Evolutionary conservation across 164 flowering plant genomes (phyloP), one percentile per base, ranked within the genome.

Genomic region (Vitis rotundifolia): DNA sequence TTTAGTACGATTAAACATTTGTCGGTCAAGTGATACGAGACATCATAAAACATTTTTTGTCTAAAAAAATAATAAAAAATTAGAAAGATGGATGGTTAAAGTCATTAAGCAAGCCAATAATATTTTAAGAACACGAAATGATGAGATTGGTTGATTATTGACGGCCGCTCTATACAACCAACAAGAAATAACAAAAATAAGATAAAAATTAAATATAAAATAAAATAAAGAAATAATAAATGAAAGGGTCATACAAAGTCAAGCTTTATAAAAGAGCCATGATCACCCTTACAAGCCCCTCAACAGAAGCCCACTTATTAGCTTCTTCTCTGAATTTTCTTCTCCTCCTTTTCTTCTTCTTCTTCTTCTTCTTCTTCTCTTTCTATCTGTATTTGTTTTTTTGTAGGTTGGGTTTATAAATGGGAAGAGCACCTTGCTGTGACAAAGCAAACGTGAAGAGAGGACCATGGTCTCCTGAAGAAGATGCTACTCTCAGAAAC

Each of bases 381-480:
- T 37, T 37, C 6, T 5, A 6, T 37, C 44, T 37, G 44, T 37
- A 37, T 0, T 31, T n/a, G 22, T 44, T 13, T 10, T 51, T 65
- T 52, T 6, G 18, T 59, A 22, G 48, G 19, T 37, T 3, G 37
- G 14, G 16, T 15, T 16, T 58, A 58, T 13, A 22, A 8, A 77
- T 77, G 82, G 82, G 86, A 47, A 80, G 83, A 69, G 80, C 82
- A 55, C 86, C 83, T 59, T 83, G 86, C 52, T 80, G 83, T 65
- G 86, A 80, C 71, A 78, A 83, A 71, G 66, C 76, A 3, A 80
- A 77, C 15, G 84, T 81, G 70, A 83, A 83, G 75, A 78, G 76
- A 79, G 86, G 86, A 5, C 84, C 84, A 8, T 83, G 86, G 84
- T 78, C 86, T 16, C 82, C 86, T 52, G 84, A 83, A 12, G 86